phyloP scores from a whole-genome alignment of 805 yeast genomes.

The Metschnikowia aberdeeniae region DNA sequence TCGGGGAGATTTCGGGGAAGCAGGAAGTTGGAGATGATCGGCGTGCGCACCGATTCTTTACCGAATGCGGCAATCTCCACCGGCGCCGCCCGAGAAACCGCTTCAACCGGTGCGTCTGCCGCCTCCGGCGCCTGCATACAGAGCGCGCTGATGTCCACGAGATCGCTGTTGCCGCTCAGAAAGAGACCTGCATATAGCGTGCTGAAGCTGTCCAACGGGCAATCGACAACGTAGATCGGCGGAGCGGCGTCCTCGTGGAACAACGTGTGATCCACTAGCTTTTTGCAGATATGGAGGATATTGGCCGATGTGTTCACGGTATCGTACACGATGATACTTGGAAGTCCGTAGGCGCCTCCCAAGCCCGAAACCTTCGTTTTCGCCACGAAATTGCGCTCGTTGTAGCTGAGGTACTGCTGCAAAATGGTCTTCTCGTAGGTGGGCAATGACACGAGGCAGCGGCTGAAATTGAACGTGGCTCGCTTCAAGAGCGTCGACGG shows the following conservation, averaged over 20 bases:
- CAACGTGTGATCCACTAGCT: constrained; percentile 38
- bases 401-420: constrained; percentile 27
- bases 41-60: constrained; percentile 19
- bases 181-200: constrained; percentile 17
- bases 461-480: constrained; percentile 59
- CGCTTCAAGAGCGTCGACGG: constrained; percentile 88
- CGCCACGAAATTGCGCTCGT: constrained; percentile 7
- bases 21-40: constrained; percentile 48
- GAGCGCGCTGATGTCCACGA: constrained; percentile 7
- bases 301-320: constrained; percentile 32
- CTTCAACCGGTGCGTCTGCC: no score
- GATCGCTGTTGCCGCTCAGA: constrained; percentile 18
- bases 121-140: constrained; percentile 4
- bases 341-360: constrained; percentile 24
- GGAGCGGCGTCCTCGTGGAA: constrained; percentile 22
- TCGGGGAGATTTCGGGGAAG: constrained; percentile 41
- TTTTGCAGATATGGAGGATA: constrained; percentile 45
- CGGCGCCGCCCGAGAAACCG: neutral
- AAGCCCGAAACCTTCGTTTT: neutral
- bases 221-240: constrained; percentile 39
- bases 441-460: constrained; percentile 61
- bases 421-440: constrained; percentile 45
- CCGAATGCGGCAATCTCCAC: neutral
- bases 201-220: constrained; percentile 39
- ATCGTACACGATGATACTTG: constrained; percentile 51